Conservation (phyloP, 2,329 filamentous ascomycete species). For the Thermochaetoides dissita region DNA sequence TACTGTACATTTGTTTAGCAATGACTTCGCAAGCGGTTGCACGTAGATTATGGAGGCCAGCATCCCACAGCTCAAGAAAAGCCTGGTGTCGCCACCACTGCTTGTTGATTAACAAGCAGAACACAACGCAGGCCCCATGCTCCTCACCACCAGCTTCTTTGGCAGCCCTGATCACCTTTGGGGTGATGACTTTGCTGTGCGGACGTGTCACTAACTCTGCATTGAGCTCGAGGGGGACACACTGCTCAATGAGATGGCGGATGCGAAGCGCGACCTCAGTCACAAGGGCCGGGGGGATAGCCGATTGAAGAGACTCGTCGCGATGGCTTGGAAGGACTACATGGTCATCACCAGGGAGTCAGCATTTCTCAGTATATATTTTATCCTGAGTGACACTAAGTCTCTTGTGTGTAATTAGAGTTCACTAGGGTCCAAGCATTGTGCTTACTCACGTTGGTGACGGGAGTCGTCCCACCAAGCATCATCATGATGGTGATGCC, state of each 20-base stretch:
- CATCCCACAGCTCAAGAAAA: slow-evolving; percentile 75
- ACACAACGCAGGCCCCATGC: slow-evolving; percentile 68
- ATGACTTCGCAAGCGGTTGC: slow-evolving; percentile 80
- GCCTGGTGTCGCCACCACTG: slow-evolving; percentile 70
- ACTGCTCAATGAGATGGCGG: slow-evolving; percentile 79
- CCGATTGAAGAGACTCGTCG: slow-evolving; percentile 45
- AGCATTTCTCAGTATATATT: too few relatives aligned
- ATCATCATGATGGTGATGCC: slow-evolving; percentile 11
- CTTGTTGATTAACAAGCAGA: slow-evolving; percentile 59
- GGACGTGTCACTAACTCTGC: slow-evolving; percentile 59
- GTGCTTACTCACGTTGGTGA: slow-evolving; percentile 15
- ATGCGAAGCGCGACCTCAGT: slow-evolving; percentile 81
- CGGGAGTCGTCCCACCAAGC: slow-evolving; percentile 20
- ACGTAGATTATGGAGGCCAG: slow-evolving; percentile 65
- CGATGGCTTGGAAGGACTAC: slow-evolving; percentile 53
- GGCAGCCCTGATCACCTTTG: slow-evolving; percentile 64
- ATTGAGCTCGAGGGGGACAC: slow-evolving; percentile 81
- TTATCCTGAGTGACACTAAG: too few relatives aligned
- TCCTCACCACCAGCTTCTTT: slow-evolving; percentile 67
- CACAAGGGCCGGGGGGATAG: slow-evolving; percentile 63
- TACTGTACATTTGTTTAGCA: slow-evolving; percentile 52
- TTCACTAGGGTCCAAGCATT: too few relatives aligned
- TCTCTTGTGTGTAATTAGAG: too few relatives aligned
- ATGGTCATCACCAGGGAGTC: not conserved
- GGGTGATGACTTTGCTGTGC: slow-evolving; percentile 76